Evolutionary conservation across 331 rosid genomes (phyloP).

Genomic region (Pyracantha coccinea): DNA sequence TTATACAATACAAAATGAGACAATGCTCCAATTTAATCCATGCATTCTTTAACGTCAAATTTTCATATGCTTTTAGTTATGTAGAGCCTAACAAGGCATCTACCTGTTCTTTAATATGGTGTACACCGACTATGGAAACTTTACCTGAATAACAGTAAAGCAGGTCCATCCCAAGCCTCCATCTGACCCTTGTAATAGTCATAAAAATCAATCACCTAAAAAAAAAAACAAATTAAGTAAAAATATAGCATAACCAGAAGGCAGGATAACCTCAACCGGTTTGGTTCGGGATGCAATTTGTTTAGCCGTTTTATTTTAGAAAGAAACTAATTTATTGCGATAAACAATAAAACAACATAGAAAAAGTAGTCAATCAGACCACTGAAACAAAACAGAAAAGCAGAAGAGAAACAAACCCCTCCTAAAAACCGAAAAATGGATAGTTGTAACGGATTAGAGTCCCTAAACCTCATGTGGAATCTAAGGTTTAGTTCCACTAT

Average conservation of each 20-base stretch:
- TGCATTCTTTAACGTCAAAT: background rate
- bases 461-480: background rate
- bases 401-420: too few species aligned
- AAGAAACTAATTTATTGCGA: background rate
- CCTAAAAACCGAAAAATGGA: background rate
- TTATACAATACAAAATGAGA: background rate
- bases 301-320: too few species aligned
- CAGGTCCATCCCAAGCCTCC: constrained; percentile 99
- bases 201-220: constrained; percentile 80
- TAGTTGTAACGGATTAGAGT: background rate
- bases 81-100: constrained; percentile 1
- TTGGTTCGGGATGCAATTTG: background rate
- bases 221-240: background rate
- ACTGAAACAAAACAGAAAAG: background rate
- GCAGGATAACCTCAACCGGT: background rate
- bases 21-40: background rate
- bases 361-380: background rate
- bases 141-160: constrained; percentile 94
- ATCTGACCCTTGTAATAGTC: constrained; percentile 99
- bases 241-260: background rate
- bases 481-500: background rate
- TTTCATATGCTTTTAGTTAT: background rate
- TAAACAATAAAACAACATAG: background rate
- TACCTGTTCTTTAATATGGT: background rate
- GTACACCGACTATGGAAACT: background rate